Conservation (phyloP, 768 basidiomycete species). For the Tulasnella sp. region DNA sequence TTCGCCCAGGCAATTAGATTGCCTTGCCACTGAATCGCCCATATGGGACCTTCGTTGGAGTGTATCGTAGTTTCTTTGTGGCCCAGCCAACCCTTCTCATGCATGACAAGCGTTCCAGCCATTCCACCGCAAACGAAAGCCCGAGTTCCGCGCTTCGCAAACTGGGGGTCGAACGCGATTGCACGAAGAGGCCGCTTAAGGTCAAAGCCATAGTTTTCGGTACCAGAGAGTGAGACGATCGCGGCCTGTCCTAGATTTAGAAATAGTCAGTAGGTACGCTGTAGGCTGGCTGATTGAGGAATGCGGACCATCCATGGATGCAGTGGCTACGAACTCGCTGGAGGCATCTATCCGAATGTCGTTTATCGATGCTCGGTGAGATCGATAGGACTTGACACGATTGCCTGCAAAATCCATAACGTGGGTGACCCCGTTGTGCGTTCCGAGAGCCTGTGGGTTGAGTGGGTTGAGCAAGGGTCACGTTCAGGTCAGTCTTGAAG, state of each 20-base stretch:
- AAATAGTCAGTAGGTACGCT: background rate
- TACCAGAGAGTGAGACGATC: slow-evolving; percentile 69
- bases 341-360: slow-evolving; percentile 80
- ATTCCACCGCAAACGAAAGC: slow-evolving; percentile 88
- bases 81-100: slow-evolving; percentile 95
- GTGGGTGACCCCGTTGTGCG: slow-evolving; percentile 88
- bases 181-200: slow-evolving; percentile 88
- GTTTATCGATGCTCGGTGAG: slow-evolving; percentile 78
- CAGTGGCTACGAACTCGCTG: slow-evolving; percentile 83
- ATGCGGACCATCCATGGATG: slow-evolving; percentile 81
- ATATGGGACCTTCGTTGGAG: slow-evolving; percentile 86
- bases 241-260: slow-evolving; percentile 69
- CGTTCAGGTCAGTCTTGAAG: slow-evolving; percentile 16
- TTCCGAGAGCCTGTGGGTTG: slow-evolving; percentile 69
- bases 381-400: slow-evolving; percentile 81
- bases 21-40: slow-evolving; percentile 81
- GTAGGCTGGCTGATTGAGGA: background rate
- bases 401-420: slow-evolving; percentile 71
- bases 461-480: slow-evolving; percentile 1
- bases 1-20: slow-evolving; percentile 93
- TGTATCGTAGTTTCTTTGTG: slow-evolving; percentile 77
- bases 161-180: slow-evolving; percentile 84
- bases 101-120: slow-evolving; percentile 75
- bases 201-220: slow-evolving; percentile 79
- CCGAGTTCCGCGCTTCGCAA: slow-evolving; percentile 65